These are phyloP conservation scores for Raphanus raphanistrum DNA, from an alignment of 345 rosid species.

Conservation along the genomic window DNA sequence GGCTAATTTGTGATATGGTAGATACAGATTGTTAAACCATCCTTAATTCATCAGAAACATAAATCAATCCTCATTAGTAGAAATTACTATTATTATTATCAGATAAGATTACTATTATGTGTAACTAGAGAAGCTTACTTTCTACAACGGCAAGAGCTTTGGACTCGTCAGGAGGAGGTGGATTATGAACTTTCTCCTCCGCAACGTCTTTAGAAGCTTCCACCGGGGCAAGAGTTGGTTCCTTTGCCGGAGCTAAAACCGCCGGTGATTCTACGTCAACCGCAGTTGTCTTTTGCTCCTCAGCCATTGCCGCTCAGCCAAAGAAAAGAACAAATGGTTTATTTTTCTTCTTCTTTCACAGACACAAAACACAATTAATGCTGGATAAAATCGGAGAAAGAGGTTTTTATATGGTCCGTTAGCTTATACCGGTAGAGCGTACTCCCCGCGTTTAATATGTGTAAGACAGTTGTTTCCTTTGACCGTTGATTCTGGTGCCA, in stretches of 20 bases:
- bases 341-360: neutral
- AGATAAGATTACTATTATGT: too few relatives aligned
- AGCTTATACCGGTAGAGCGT: conserved; percentile 26
- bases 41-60: neutral
- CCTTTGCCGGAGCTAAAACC: conserved; percentile 33
- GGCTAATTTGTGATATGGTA: neutral
- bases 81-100: neutral
- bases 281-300: conserved; percentile 46
- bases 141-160: conserved; percentile 64
- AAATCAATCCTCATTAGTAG: neutral
- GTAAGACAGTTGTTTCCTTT: neutral
- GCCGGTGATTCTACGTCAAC: conserved; percentile 37
- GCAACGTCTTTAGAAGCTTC: conserved; percentile 24
- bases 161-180: conserved; percentile 47
- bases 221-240: conserved; percentile 35
- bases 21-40: neutral
- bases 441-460: conserved; percentile 35
- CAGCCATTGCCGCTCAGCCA: conserved; percentile 52
- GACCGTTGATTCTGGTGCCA: conserved; percentile 36
- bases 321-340: neutral
- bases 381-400: neutral
- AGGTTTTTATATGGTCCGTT: conserved; percentile 33
- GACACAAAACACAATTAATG: neutral
- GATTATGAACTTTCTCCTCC: conserved; percentile 43
- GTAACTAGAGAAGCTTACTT: conserved; percentile 43